Evolutionary conservation across 208 protist species (phyloP), one percentile per base, ranked within the genome.

Genomic region (Porcisia deanei): DNA sequence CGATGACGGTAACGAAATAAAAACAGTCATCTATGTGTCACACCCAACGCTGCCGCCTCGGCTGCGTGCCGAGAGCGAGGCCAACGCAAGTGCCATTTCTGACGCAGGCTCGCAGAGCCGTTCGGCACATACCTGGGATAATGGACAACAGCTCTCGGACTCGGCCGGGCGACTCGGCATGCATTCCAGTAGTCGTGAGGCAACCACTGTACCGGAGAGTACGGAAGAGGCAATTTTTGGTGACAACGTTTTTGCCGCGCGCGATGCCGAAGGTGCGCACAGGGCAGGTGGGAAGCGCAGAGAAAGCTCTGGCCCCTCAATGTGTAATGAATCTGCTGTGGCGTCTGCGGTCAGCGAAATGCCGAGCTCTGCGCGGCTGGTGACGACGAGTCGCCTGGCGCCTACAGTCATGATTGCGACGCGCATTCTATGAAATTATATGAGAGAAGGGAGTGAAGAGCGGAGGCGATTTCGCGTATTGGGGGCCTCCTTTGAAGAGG

Each of bases 1-100:
- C 3, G 78, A 73, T 43, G 57, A 74, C 3, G 71, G 58, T 10
- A 49, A 65, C 10, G 78, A 84, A 18, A 54, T 47, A 45, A 54
- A 81, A 34, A 67, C 76, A 59, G 88, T 83, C 30, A 92, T 95
- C 53, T 95, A 93, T 71, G 89, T 95, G 5, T 86, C 84, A 34
- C 86, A 90, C 61, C 89, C 89, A 16, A 79, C 78, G 16, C 77
- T 80, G 30, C 76, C 53, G 5, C 71, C 64, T 22, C 58, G 4
- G 20, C 10, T 16, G 37, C 61, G n/a, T 16, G 34, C 53, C n/a
- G 20, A 59, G 10, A 49, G 34, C 37, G 49, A 65, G 14, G 43
- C 30, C 67, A 41, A 25, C 57, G 58, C 9, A 41, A 53, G 8
- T 6, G 25, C 20, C 43, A 25, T 41, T 63, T n/a, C 20, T 41